phyloP scores from a whole-genome alignment of 2,329 filamentous ascomycete species.

The Teratosphaeria pseudoeucalypti region DNA sequence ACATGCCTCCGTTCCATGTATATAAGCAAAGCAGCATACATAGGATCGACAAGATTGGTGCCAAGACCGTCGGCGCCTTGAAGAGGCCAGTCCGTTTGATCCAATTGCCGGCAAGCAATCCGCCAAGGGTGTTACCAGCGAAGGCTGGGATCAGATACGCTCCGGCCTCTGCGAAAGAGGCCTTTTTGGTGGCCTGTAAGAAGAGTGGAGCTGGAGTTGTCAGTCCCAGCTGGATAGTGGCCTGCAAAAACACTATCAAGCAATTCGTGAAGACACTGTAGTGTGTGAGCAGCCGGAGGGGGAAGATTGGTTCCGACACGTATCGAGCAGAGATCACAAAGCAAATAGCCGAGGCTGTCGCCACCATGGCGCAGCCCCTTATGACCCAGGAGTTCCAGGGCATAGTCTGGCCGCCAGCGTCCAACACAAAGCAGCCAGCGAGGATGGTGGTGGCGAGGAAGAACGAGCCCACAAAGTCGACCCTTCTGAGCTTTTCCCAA shows the following conservation, averaged over 20 bases:
- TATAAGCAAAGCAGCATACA: conserved; percentile 46
- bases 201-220: conserved; percentile 69
- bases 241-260: conserved; percentile 61
- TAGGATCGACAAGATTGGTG: conserved; percentile 44
- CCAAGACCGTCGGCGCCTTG: conserved; percentile 55
- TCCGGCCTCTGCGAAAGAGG: conserved; percentile 54
- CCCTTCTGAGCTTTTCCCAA: conserved; percentile 56
- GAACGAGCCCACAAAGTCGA: conserved; percentile 65
- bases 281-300: conserved; percentile 62
- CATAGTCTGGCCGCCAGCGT: conserved; percentile 61
- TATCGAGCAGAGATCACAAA: conserved; percentile 57
- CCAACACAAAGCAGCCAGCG: conserved; percentile 57
- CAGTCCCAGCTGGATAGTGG: conserved; percentile 48
- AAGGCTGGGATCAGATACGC: conserved; percentile 58
- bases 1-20: conserved; percentile 51
- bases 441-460: conserved; percentile 56
- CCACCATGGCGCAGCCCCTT: conserved; percentile 44
- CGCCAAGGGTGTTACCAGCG: conserved; percentile 50
- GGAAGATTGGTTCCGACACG: conserved; percentile 62
- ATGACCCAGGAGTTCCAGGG: conserved; percentile 54
- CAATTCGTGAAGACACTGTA: conserved; percentile 57
- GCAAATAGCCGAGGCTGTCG: conserved; percentile 55
- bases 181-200: conserved; percentile 61
- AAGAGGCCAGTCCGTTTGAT: conserved; percentile 64
- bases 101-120: conserved; percentile 52